A percentile compares a stretch with the other conserved stretches of the same genome.
Evolutionary conservation across 805 yeast genomes (phyloP).

Genomic region (Ogataea neopini): DNA sequence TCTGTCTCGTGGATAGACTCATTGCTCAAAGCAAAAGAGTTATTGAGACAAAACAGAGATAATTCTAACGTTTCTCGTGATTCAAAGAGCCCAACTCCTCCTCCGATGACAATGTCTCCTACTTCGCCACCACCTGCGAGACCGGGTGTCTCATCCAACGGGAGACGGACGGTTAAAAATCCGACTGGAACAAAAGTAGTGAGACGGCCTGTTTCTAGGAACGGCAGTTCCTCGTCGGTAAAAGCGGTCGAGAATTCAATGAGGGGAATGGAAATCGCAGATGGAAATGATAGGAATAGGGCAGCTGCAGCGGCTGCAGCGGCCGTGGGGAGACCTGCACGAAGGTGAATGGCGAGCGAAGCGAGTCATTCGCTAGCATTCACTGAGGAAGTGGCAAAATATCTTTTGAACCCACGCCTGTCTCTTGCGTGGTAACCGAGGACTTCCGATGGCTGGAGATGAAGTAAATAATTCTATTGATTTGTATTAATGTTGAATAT

Average conservation of each 20-base stretch:
- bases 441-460: too few species aligned
- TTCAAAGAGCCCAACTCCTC: conserved; percentile 6
- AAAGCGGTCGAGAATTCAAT: conserved; percentile 1
- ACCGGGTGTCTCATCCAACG: neutral
- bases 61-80: conserved; percentile 1
- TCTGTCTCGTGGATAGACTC: conserved; percentile 69
- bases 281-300: conserved; percentile 1
- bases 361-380: too few species aligned
- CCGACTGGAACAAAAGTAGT: neutral
- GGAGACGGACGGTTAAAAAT: neutral
- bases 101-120: neutral
- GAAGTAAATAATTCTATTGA: neutral
- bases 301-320: conserved; percentile 28
- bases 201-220: conserved; percentile 2
- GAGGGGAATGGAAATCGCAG: conserved; percentile 7
- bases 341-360: conserved; percentile 8
- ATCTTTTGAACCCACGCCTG: too few species aligned
- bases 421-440: too few species aligned
- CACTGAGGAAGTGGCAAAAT: too few species aligned
- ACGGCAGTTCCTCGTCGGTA: conserved; percentile 6
- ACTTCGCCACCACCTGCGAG: neutral
- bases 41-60: conserved; percentile 39
- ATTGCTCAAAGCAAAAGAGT: conserved; percentile 62
- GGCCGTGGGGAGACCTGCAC: conserved; percentile 20
- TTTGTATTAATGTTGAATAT: conserved; percentile 3